Percentiles rank a stretch among this genome's conserved stretches.
These are phyloP conservation scores for Hypoxylon sp. DNA, from an alignment of 2,329 filamentous ascomycete species.

Conservation along the genomic window DNA sequence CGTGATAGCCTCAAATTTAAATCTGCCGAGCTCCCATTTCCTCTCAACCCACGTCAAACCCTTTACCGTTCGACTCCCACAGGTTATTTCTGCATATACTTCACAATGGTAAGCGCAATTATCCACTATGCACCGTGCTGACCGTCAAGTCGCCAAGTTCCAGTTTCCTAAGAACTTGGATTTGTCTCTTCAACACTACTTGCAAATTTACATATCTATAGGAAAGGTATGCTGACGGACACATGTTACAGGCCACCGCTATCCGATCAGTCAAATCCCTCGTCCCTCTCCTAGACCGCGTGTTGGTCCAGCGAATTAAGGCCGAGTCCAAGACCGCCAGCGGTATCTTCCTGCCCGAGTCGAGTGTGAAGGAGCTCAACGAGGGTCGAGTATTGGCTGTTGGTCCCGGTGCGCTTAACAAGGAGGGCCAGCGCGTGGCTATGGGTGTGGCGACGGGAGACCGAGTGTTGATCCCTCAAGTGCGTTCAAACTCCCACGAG, in stretches of 20 bases:
- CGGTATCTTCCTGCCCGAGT: constrained; percentile 98
- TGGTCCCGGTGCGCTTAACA: constrained; percentile 86
- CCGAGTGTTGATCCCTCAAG: constrained; percentile 94
- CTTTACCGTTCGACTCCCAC: constrained; percentile 7
- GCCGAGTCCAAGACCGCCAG: constrained; percentile 95
- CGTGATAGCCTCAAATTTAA: constrained; percentile 45
- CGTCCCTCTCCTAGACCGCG: constrained; percentile 94
- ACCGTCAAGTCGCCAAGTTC: neutral
- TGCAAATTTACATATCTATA: too few species aligned
- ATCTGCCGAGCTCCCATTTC: constrained; percentile 21
- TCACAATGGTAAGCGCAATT: constrained; percentile 41
- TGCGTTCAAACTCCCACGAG: constrained; percentile 54
- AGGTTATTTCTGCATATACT: constrained; percentile 11
- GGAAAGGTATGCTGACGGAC: constrained; percentile 5
- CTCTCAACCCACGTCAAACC: constrained; percentile 11
- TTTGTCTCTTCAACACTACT: too few species aligned
- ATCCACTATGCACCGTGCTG: neutral
- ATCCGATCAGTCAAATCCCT: constrained; percentile 96
- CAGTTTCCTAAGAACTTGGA: neutral
- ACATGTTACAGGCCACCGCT: constrained; percentile 66
- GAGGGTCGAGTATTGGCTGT: constrained; percentile 97
- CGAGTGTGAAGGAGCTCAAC: constrained; percentile 96
- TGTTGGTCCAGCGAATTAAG: constrained; percentile 97
- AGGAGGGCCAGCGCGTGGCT: constrained; percentile 85
- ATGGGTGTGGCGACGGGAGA: constrained; percentile 87